Percentiles rank a stretch among this genome's conserved stretches.
These are phyloP conservation scores for Erysimum cheiranthoides DNA, from an alignment of 345 rosid genomes.

Conservation along the genomic window DNA sequence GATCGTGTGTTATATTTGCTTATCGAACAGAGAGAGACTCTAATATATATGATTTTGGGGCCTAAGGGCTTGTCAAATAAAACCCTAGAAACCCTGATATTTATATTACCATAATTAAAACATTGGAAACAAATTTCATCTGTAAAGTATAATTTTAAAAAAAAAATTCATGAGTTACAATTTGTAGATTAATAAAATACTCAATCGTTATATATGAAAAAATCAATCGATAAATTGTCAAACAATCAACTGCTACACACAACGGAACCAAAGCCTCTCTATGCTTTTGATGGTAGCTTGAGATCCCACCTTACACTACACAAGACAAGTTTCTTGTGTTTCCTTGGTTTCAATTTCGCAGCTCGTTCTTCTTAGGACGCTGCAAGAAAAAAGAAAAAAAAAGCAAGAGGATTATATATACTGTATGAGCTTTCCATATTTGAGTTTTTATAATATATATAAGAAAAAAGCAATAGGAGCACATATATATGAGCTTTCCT, in stretches of 20 bases:
- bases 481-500: constrained; percentile 45
- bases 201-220: too few species aligned
- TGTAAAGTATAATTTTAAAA: too few species aligned
- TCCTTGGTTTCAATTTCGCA: constrained; percentile 54
- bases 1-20: background rate
- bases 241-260: background rate
- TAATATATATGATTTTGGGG: background rate
- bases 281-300: constrained; percentile 11
- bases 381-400: constrained; percentile 28
- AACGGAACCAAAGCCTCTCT: background rate
- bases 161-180: too few species aligned
- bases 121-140: too few species aligned
- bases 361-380: constrained; percentile 86
- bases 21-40: background rate
- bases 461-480: too few species aligned
- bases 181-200: too few species aligned
- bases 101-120: too few species aligned
- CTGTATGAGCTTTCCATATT: too few species aligned
- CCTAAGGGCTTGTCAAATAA: background rate
- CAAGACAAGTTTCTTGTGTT: constrained; percentile 27
- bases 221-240: background rate
- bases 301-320: constrained; percentile 1
- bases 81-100: too few species aligned
- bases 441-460: too few species aligned
- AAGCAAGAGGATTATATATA: too few species aligned